These are phyloP conservation scores for Bipolaris sorokiniana DNA, from an alignment of 2,329 filamentous ascomycete genomes.

Conservation along the genomic window DNA sequence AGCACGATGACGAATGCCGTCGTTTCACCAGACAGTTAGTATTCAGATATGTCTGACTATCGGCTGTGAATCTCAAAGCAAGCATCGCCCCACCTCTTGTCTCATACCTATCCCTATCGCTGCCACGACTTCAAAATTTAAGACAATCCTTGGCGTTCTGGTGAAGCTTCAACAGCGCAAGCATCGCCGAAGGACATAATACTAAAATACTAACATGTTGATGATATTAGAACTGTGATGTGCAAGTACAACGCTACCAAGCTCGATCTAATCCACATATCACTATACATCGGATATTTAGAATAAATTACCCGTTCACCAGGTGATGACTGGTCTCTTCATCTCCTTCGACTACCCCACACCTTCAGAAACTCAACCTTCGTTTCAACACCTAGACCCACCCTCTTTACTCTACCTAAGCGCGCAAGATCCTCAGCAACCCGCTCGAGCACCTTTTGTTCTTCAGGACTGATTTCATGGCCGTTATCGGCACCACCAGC, in stretches of 20 bases:
- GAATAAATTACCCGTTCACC: not conserved
- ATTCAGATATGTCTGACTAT: not conserved
- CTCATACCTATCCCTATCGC: too few species aligned
- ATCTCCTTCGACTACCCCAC: slow-evolving; percentile 59
- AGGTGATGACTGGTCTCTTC: not conserved
- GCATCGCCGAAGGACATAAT: not conserved
- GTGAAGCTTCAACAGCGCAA: not conserved
- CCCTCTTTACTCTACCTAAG: slow-evolving; percentile 84
- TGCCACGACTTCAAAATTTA: too few species aligned
- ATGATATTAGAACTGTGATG: not conserved
- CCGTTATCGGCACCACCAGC: slow-evolving; percentile 8
- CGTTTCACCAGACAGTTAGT: not conserved
- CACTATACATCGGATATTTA: too few species aligned
- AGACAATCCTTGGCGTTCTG: not conserved
- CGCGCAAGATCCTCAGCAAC: slow-evolving; percentile 87
- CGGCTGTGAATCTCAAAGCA: not conserved
- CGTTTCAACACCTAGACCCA: slow-evolving; percentile 81
- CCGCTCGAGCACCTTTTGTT: slow-evolving; percentile 74
- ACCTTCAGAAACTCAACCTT: slow-evolving; percentile 82
- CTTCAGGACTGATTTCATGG: slow-evolving; percentile 48
- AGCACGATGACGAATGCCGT: slow-evolving; percentile 20
- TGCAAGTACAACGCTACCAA: not conserved
- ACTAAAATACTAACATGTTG: not conserved
- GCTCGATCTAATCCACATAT: not conserved
- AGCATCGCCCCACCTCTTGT: not conserved